Conservation (phyloP, 371 early-diverging fungal species). For the Haplosporangium sp. region DNA sequence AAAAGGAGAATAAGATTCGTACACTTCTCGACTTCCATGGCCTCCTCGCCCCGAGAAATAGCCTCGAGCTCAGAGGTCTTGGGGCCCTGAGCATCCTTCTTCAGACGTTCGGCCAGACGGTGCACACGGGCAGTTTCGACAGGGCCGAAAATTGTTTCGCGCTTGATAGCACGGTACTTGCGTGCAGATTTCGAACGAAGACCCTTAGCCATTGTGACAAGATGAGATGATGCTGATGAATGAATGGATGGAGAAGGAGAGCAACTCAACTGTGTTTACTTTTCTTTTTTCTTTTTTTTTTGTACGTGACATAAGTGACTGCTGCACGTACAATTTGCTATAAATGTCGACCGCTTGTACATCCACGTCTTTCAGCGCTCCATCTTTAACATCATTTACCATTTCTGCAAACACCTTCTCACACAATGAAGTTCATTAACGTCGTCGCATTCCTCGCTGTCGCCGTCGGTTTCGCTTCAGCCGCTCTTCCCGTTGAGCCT, state of each 20-base stretch:
- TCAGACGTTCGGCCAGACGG: slow-evolving; percentile 55
- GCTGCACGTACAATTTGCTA: too few species aligned
- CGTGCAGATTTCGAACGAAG: slow-evolving; percentile 60
- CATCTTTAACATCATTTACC: too few species aligned
- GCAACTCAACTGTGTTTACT: background rate
- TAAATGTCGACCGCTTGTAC: too few species aligned
- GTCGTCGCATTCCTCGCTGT: slow-evolving; percentile 24
- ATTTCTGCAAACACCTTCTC: too few species aligned
- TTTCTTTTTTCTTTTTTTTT: too few species aligned
- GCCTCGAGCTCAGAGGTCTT: slow-evolving; percentile 55
- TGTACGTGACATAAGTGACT: too few species aligned
- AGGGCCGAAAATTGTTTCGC: slow-evolving; percentile 57
- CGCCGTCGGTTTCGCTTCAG: slow-evolving; percentile 22
- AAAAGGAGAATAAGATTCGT: slow-evolving; percentile 6
- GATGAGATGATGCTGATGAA: slow-evolving; percentile 5
- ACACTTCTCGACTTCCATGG: slow-evolving; percentile 52
- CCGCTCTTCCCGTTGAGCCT: slow-evolving; percentile 42
- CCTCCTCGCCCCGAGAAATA: slow-evolving; percentile 43
- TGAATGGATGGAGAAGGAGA: background rate
- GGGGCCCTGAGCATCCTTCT: slow-evolving; percentile 52
- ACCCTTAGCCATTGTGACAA: slow-evolving; percentile 58
- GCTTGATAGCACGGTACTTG: slow-evolving; percentile 58
- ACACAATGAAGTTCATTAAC: slow-evolving; percentile 33
- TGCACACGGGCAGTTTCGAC: slow-evolving; percentile 58
- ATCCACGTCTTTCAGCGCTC: too few species aligned